Evolutionary conservation across 176 grass and related monocot genomes (phyloP).

Genomic region (Triticum aestivum): DNA sequence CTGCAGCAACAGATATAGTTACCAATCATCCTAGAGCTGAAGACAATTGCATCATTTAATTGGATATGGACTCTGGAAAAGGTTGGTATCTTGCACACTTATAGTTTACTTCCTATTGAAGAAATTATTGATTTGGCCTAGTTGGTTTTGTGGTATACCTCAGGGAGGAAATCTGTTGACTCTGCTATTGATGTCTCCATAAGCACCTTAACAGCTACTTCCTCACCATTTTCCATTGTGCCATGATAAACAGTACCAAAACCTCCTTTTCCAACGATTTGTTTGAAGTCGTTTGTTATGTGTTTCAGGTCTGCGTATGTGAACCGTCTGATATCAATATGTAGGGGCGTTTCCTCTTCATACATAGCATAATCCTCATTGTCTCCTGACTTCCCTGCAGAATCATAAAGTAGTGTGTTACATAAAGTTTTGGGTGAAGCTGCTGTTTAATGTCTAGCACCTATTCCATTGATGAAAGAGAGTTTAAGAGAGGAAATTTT

Average conservation of each 20-base stretch:
- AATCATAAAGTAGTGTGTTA: neutral
- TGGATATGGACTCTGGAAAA: neutral
- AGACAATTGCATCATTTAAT: neutral
- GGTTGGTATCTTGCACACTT: neutral
- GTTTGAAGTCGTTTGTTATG: conserved; percentile 32
- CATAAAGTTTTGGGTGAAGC: neutral
- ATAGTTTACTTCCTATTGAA: neutral
- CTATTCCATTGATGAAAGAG: neutral
- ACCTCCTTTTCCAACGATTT: conserved; percentile 44
- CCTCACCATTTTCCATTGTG: conserved; percentile 26
- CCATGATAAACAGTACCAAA: conserved; percentile 51
- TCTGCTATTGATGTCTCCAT: conserved; percentile 10
- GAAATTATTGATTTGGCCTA: neutral
- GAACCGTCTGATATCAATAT: conserved; percentile 29
- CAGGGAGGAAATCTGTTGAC: conserved; percentile 38
- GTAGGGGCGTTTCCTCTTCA: conserved; percentile 33
- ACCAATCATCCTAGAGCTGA: neutral
- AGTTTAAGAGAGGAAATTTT: neutral
- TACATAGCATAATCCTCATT: conserved; percentile 8
- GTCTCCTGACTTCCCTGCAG: conserved; percentile 3
- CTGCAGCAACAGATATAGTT: neutral
- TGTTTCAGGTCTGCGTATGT: conserved; percentile 36
- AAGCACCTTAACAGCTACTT: conserved; percentile 49
- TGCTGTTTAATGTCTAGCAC: neutral
- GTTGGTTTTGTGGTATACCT: conserved; percentile 23